phyloP scores from a whole-genome alignment of 371 early-diverging fungal genomes.

The Batkoa obscura region DNA sequence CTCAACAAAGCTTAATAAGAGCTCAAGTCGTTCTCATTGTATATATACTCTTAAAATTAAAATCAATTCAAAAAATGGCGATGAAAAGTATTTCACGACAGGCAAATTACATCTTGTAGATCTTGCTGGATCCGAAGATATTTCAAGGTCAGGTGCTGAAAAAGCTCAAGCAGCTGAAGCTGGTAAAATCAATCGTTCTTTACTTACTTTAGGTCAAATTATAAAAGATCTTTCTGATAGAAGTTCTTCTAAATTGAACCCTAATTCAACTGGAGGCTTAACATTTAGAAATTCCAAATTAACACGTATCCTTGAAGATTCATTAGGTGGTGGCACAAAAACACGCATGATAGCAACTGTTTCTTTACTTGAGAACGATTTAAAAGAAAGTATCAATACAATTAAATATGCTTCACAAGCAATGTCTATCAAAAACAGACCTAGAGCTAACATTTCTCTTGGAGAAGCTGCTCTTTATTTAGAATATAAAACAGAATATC shows the following conservation, averaged over 20 bases:
- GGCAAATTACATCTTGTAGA: conserved; percentile 95
- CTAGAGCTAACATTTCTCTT: conserved; percentile 46
- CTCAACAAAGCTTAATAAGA: conserved; percentile 75
- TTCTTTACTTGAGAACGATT: conserved; percentile 47
- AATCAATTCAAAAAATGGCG: not conserved
- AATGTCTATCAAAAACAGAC: conserved; percentile 83
- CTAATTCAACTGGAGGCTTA: conserved; percentile 14
- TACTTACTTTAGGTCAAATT: conserved; percentile 82
- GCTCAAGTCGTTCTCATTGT: conserved; percentile 87
- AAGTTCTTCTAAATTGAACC: conserved; percentile 25
- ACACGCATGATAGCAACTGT: conserved; percentile 93
- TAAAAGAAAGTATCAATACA: conserved; percentile 83
- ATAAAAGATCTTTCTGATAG: conserved; percentile 71
- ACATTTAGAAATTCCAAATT: conserved; percentile 92
- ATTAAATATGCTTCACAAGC: conserved; percentile 90
- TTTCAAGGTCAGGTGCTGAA: conserved; percentile 78
- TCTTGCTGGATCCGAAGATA: conserved; percentile 94
- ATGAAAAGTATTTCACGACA: conserved; percentile 25
- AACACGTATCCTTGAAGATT: conserved; percentile 87
- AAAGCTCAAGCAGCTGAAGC: conserved; percentile 76
- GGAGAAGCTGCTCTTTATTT: too few relatives aligned
- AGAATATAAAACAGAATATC: too few relatives aligned
- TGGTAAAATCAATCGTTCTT: conserved; percentile 72
- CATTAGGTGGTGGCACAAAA: conserved; percentile 83
- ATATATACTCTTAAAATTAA: conserved; percentile 42